Evolutionary conservation across 1,284 basidiomycete genomes (phyloP).

Genomic region (Irpex sp.): DNA sequence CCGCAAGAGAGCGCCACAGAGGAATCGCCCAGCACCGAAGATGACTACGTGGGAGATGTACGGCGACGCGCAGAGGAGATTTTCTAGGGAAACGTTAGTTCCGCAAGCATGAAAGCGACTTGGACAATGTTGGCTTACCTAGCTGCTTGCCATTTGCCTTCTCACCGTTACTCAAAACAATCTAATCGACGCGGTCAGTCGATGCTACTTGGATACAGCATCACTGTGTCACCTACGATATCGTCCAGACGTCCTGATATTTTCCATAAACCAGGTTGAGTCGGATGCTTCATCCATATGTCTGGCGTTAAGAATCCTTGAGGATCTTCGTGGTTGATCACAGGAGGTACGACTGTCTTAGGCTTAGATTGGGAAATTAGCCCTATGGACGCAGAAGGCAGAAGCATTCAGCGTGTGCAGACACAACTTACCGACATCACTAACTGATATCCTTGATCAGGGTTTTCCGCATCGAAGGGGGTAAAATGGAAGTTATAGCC

Average conservation of each 20-base stretch:
- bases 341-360: not conserved
- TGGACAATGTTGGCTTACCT: not conserved
- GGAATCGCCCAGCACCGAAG: not conserved
- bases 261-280: not conserved
- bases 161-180: conserved; percentile 48
- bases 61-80: conserved; percentile 26
- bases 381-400: not conserved
- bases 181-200: conserved; percentile 43
- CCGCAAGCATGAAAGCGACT: not conserved
- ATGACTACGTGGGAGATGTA: not conserved
- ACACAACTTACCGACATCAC: not conserved
- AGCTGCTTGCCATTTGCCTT: conserved; percentile 31
- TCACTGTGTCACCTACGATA: conserved; percentile 34
- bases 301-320: conserved; percentile 9
- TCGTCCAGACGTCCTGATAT: not conserved
- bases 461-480: not conserved
- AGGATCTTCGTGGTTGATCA: not conserved
- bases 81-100: conserved; percentile 15
- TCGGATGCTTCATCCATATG: conserved; percentile 27
- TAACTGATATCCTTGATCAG: not conserved
- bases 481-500: not conserved
- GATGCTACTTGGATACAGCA: conserved; percentile 36
- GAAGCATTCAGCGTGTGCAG: not conserved
- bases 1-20: conserved; percentile 14
- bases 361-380: not conserved